Evolutionary conservation across 2,329 filamentous ascomycete species (phyloP).

Genomic region (Zopfia rhizophila): DNA sequence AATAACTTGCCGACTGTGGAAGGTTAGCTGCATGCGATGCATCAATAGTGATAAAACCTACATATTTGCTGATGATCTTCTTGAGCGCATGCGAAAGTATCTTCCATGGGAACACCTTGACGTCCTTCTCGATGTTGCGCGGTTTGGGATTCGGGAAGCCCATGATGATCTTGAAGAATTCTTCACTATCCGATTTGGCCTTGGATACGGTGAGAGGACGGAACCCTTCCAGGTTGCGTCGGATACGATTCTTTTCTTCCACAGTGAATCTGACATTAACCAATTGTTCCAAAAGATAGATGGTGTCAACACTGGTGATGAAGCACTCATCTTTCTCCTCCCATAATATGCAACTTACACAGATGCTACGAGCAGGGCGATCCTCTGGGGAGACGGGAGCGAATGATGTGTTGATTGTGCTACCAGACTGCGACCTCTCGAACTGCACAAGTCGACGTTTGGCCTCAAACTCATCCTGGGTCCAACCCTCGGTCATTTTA

Average conservation of each 20-base stretch:
- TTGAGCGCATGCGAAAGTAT: constrained; percentile 86
- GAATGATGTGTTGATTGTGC: constrained; percentile 83
- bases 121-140: constrained; percentile 97
- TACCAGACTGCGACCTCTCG: constrained; percentile 81
- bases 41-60: constrained; percentile 54
- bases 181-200: constrained; percentile 88
- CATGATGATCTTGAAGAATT: constrained; percentile 99
- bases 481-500: constrained; percentile 86
- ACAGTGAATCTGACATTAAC: constrained; percentile 89
- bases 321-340: constrained; percentile 89
- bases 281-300: constrained; percentile 90
- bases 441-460: constrained; percentile 90
- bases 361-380: constrained; percentile 83
- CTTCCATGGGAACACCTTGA: constrained; percentile 98
- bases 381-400: constrained; percentile 81
- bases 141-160: constrained; percentile 94
- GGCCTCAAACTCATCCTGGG: constrained; percentile 78
- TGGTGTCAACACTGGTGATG: constrained; percentile 97
- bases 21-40: constrained; percentile 47
- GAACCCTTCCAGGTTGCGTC: constrained; percentile 94
- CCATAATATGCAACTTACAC: constrained; percentile 98
- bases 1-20: constrained; percentile 72
- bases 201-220: constrained; percentile 94
- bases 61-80: constrained; percentile 99
- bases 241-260: constrained; percentile 98